Percentiles rank a stretch among this genome's conserved stretches.
phyloP scores from a whole-genome alignment of 2,329 filamentous ascomycete genomes.

The Hypoxylon sp. region DNA sequence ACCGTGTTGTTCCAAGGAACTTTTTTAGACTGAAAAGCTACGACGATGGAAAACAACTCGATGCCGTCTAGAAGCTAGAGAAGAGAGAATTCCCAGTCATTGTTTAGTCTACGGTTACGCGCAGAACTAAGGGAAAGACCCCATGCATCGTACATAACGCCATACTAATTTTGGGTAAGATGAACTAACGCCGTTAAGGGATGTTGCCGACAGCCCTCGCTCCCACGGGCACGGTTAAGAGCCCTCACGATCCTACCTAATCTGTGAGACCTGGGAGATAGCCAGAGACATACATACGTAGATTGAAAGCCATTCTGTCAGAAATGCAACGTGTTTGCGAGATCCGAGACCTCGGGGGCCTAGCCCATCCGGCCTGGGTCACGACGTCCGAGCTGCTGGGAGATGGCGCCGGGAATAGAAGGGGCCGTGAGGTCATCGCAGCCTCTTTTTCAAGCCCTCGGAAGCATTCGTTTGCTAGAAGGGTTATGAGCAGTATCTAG shows the following conservation, averaged over 20 bases:
- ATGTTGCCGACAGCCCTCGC: conserved; percentile 31
- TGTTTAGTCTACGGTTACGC: conserved; percentile 24
- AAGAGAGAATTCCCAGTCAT: conserved; percentile 19
- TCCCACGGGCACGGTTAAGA: conserved; percentile 40
- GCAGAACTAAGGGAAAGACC: conserved; percentile 19
- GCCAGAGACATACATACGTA: conserved; percentile 45
- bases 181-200: conserved; percentile 31
- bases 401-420: conserved; percentile 37
- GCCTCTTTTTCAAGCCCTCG: conserved; percentile 41
- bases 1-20: conserved; percentile 12
- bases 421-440: conserved; percentile 48
- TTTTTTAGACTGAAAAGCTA: conserved; percentile 20
- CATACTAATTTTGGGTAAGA: conserved; percentile 36
- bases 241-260: conserved; percentile 45
- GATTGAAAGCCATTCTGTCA: conserved; percentile 42
- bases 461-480: conserved; percentile 31
- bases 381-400: conserved; percentile 45
- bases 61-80: conserved; percentile 21
- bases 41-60: conserved; percentile 12
- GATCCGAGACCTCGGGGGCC: conserved; percentile 43
- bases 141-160: conserved; percentile 34
- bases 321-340: conserved; percentile 49
- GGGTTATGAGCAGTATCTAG: conserved; percentile 34
- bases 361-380: conserved; percentile 33
- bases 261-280: conserved; percentile 38